Evolutionary conservation across 179 eudicot species (phyloP).

Genomic region (Gypsophila paniculata): DNA sequence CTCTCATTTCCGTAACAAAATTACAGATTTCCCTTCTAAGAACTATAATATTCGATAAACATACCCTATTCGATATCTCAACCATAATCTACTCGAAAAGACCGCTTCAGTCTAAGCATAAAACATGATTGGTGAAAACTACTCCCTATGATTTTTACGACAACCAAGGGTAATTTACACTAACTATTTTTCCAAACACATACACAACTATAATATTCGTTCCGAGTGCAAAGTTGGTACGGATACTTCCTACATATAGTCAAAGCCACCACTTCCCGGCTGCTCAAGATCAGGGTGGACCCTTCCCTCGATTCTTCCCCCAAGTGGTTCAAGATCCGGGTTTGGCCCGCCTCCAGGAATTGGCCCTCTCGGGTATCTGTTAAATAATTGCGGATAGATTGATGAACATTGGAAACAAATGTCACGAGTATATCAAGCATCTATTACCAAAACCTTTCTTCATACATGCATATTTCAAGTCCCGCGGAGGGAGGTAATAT

Average conservation of each 20-base stretch:
- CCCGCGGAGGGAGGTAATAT: neutral
- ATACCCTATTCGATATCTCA: no score
- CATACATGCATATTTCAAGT: neutral
- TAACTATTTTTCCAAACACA: no score
- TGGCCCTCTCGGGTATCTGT: slow-evolving; percentile 59
- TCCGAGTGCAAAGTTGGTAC: no score
- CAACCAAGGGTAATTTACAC: neutral
- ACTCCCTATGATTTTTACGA: neutral
- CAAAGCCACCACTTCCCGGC: slow-evolving; percentile 47
- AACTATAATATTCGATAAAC: no score
- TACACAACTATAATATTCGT: no score
- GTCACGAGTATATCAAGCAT: neutral
- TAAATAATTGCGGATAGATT: neutral
- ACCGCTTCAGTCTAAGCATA: no score
- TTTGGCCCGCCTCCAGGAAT: slow-evolving; percentile 32
- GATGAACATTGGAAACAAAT: neutral
- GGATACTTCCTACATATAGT: slow-evolving; percentile 32
- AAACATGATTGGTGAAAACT: neutral
- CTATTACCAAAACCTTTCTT: neutral
- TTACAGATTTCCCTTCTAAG: no score
- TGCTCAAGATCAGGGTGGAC: slow-evolving; percentile 77
- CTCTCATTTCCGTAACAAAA: no score
- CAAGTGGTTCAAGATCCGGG: slow-evolving; percentile 22
- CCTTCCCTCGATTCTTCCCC: slow-evolving; percentile 23
- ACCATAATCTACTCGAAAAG: no score